Base-by-base conservation (phyloP, 2,329 filamentous ascomycete genomes). In the Exophiala calicioides region DNA sequence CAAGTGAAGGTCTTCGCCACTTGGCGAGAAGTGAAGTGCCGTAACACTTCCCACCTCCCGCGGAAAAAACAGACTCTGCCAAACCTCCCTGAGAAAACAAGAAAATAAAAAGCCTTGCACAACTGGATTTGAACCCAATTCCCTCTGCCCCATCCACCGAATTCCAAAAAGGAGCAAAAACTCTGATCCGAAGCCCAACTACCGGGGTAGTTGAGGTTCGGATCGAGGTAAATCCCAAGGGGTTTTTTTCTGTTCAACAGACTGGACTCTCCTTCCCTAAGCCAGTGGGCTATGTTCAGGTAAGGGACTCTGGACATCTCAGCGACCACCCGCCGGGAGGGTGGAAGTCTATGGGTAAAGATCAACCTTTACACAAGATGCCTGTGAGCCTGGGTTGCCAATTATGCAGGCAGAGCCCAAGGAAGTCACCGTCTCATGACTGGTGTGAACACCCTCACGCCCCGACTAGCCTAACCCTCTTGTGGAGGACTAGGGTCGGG, bases 391-490 rank as follows among this genome's bases (percentile, higher is more conserved):
- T 19, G 32, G 32, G 32, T 15, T 34, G 15, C 32, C 7, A 15
- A 15, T 34, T 19, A 8, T 19, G 32, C 15, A 34, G 18, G 18
- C 32, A 19, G 7, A 19, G 32, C 32, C 32, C 32, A 15, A 34
- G n/a, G 32, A 16, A 7, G 15, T 19, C 18, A n/a, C 32, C 21
- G 32, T 34, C 32, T 34, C 32, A 34, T 34, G 32, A 7, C 32
- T 34, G 32, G 32, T 15, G 32, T 34, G n/a, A 7, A 34, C 32
- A 34, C 32, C 32, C 32, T 34, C 16, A 34, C 32, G 32, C 32
- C 32, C 4, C 32, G 21, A 34, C 32, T 34, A 18, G 32, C 32
- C 16, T 19, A 19, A 19, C 32, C 21, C 32, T 34, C 12, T 34
- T 19, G 21, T 7, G 15, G 32, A n/a, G n/a, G n/a, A n/a, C 32